phyloP scores from a whole-genome alignment of 495 filamentous ascomycete species.

The Parathielavia hyrcaniae region DNA sequence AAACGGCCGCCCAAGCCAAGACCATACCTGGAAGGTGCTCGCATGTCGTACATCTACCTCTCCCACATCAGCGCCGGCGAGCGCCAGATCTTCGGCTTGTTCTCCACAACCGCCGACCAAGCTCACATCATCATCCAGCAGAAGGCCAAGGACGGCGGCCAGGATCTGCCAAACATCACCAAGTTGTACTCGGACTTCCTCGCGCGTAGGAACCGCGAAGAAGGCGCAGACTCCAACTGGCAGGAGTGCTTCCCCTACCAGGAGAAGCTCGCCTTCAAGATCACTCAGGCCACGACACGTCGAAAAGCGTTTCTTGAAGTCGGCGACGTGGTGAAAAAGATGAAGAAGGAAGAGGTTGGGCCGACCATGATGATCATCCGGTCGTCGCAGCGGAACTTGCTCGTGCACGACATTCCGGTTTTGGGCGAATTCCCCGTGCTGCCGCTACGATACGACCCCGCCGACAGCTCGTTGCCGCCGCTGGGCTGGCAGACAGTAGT shows the following conservation, averaged over 20 bases:
- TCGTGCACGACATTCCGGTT: conserved; percentile 79
- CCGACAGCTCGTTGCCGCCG: conserved; percentile 80
- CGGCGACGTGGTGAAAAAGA: conserved; percentile 76
- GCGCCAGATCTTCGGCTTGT: conserved; percentile 85
- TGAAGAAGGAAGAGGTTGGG: conserved; percentile 70
- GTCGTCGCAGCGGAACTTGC: conserved; percentile 71
- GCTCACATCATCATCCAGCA: conserved; percentile 84
- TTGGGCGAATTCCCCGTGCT: conserved; percentile 81
- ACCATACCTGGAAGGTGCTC: conserved; percentile 63
- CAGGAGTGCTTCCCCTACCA: conserved; percentile 80
- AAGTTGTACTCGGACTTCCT: conserved; percentile 83
- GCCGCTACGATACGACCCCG: conserved; percentile 68
- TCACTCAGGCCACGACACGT: conserved; percentile 77
- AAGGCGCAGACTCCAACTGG: conserved; percentile 60
- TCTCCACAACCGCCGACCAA: conserved; percentile 73
- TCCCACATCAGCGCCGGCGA: conserved; percentile 90
- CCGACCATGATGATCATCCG: conserved; percentile 83
- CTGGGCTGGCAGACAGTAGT: conserved; percentile 92
- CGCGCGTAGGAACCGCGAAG: conserved; percentile 52
- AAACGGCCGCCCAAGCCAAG: conserved; percentile 57
- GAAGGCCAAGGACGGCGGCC: conserved; percentile 61
- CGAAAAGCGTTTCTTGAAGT: conserved; percentile 84
- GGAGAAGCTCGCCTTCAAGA: conserved; percentile 78
- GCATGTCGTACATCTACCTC: conserved; percentile 76
- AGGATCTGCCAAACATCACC: conserved; percentile 80